Conservation (phyloP, 768 basidiomycete genomes). For the Coprinopsis marcescibilis region DNA sequence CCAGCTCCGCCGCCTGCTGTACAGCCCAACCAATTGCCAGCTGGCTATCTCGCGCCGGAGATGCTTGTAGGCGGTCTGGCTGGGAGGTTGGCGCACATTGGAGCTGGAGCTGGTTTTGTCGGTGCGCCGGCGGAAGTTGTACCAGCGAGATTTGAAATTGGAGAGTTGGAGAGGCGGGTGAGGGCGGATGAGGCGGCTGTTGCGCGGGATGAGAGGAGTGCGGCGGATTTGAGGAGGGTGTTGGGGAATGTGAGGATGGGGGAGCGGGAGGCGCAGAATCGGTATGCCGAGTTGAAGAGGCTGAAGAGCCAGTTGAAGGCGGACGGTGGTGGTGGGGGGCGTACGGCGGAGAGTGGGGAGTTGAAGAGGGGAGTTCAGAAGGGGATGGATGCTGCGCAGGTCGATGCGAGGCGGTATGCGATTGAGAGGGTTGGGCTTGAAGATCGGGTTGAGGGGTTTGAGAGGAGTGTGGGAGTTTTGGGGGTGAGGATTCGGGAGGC, state of each 20-base stretch:
- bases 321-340: too few species aligned
- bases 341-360: too few species aligned
- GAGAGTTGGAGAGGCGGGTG: too few species aligned
- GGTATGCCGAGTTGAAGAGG: too few species aligned
- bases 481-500: not conserved
- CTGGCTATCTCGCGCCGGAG: not conserved
- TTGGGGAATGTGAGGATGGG: not conserved
- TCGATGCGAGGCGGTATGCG: too few species aligned
- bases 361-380: too few species aligned
- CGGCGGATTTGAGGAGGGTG: not conserved
- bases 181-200: too few species aligned
- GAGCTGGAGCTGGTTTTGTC: not conserved
- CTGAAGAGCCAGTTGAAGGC: too few species aligned
- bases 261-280: not conserved
- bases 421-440: too few species aligned
- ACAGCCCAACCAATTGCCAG: not conserved
- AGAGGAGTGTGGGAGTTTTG: too few species aligned
- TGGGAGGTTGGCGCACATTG: not conserved
- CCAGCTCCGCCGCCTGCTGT: conserved; percentile 25
- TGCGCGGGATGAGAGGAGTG: not conserved
- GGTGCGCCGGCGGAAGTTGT: not conserved
- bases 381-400: too few species aligned
- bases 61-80: not conserved
- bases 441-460: too few species aligned
- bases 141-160: not conserved